A percentile compares a stretch with the other conserved stretches of the same genome.
These are phyloP conservation scores for Fraxinus platypoda DNA, from an alignment of 305 asterid species.

Conservation along the genomic window DNA sequence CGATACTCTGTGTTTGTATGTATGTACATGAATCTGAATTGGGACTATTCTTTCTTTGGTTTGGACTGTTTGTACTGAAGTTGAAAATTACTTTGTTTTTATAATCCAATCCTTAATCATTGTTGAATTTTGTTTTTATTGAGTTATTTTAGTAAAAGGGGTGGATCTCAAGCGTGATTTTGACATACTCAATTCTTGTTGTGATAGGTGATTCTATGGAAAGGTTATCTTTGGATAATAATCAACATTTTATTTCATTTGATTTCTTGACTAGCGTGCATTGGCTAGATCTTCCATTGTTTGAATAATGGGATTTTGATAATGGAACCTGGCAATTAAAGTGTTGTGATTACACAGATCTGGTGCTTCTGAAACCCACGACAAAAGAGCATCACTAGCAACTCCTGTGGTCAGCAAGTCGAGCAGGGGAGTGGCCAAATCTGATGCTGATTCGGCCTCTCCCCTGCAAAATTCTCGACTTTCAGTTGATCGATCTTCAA, in stretches of 20 bases:
- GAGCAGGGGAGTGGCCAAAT: constrained; percentile 58
- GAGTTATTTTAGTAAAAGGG: neutral
- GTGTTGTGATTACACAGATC: constrained; percentile 54
- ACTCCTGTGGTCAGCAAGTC: constrained; percentile 53
- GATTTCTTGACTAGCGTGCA: neutral
- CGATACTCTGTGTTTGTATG: neutral
- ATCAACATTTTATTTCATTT: neutral
- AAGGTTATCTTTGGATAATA: constrained; percentile 22
- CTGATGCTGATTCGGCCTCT: constrained; percentile 68
- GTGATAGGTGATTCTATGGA: constrained; percentile 11
- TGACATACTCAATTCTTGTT: neutral
- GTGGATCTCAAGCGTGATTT: constrained; percentile 27
- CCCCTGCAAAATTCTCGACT: constrained; percentile 58
- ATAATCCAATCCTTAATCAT: constrained; percentile 4
- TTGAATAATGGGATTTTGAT: constrained; percentile 14
- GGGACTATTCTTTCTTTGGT: constrained; percentile 17
- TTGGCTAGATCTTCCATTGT: constrained; percentile 26
- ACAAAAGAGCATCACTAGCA: constrained; percentile 52
- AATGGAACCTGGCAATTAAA: constrained; percentile 9
- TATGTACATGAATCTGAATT: constrained; percentile 49
- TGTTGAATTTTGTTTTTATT: neutral
- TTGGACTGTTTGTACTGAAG: neutral
- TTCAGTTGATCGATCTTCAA: constrained; percentile 65
- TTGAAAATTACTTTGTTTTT: neutral
- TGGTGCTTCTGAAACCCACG: constrained; percentile 58